Evolutionary conservation across 2,329 filamentous ascomycete genomes (phyloP), one percentile per base, ranked within the genome.

Genomic region (Colletotrichum costaricense): DNA sequence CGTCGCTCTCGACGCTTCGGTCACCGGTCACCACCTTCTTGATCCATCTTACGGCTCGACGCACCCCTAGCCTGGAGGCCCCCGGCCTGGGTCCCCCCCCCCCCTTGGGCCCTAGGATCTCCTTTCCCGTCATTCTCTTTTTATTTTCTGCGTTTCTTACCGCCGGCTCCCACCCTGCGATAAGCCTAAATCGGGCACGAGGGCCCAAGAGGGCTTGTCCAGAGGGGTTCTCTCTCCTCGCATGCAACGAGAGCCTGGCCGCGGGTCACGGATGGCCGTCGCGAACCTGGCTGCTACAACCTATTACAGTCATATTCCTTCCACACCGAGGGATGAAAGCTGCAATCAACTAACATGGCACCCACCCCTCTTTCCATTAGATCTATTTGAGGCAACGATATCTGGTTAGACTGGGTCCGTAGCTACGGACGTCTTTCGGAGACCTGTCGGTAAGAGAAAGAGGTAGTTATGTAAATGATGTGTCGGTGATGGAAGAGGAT

Each of bases 391-490:
- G 35, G 55, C 16, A 52, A 5, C 22, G 46, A 55, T 30, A 70
- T 63, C 46, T 26, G 46, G 24, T 16, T 54, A 63, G 24, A 22
- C 42, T 19, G 52, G 24, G 6, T 28, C 56, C 24, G 1, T 58
- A 9, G 26, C 16, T 26, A 70, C 70, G 67, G 67, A 35, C 60
- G 24, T 73, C 55, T 9, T 19, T 73, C 70, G 70, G 70, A 57
- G 67, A 73, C 67, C 70, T 73, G 70, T 70, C 70, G 70, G 67
- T n/a, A 73, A 70, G 55, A 66, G 22, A 24, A 57, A 33, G 19
- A 9, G n/a, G 28, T 28, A 56, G 28, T 28, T 26, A 35, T 30
- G 19, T 42, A 46, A 46, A 26, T 4, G 59, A 59, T 57, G 16
- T 59, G n/a, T 60, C 28, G 46, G 19, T 22, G 26, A 26, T 38